Percentiles rank a stretch among this genome's conserved stretches.
phyloP scores from a whole-genome alignment of 2,329 filamentous ascomycete species.

The Sclerotinia spermophila region DNA sequence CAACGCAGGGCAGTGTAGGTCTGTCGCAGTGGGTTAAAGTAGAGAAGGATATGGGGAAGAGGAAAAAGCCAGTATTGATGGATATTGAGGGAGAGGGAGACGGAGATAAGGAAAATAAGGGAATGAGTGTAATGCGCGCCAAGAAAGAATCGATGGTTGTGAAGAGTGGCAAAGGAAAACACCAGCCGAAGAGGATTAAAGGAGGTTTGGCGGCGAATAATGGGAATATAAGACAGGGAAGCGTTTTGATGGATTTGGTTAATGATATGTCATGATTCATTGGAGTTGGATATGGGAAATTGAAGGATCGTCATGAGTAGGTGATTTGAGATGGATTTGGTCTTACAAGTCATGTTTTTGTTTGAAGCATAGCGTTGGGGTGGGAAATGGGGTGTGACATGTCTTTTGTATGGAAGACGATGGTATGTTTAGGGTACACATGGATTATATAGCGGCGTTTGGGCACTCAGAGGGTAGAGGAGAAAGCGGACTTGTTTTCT shows the following conservation, averaged over 20 bases:
- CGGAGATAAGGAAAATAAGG: not conserved
- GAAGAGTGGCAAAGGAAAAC: not conserved
- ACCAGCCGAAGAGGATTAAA: conserved; percentile 51
- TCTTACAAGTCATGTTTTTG: not conserved
- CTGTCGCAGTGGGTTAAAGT: conserved; percentile 20
- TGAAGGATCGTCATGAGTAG: conserved; percentile 4
- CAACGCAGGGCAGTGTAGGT: conserved; percentile 39
- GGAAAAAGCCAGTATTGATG: not conserved
- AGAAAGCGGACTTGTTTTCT: not conserved
- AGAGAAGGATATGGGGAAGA: conserved; percentile 18
- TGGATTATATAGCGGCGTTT: not conserved
- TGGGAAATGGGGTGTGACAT: not conserved
- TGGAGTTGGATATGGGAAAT: not conserved
- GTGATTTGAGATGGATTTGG: no score
- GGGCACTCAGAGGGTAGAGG: not conserved
- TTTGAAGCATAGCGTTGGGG: conserved; percentile 6
- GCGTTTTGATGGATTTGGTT: conserved; percentile 64
- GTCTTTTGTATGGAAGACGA: not conserved
- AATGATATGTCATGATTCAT: conserved; percentile 52
- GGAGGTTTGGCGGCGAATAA: conserved; percentile 56
- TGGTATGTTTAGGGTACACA: not conserved
- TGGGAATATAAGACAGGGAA: conserved; percentile 21
- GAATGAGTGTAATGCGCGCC: not conserved
- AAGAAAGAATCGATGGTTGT: not conserved
- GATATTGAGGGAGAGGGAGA: not conserved